Evolutionary conservation across 257 asterid genomes (phyloP).

Genomic region (Marsdenia floribunda): DNA sequence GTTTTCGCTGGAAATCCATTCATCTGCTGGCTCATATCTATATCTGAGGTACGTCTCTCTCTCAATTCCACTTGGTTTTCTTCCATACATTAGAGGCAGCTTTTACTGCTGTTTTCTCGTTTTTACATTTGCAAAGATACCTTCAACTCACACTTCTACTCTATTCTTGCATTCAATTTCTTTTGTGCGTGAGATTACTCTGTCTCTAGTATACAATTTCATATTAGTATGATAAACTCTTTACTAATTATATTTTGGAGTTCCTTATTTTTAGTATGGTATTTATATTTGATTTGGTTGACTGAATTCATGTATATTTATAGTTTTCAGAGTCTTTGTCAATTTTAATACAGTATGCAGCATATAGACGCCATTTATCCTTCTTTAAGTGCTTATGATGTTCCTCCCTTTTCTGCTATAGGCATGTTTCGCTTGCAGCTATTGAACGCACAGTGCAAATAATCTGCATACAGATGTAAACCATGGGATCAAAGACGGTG

Average conservation of each 20-base stretch:
- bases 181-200: neutral
- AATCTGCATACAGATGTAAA: neutral
- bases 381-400: neutral
- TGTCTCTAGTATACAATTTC: neutral
- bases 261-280: neutral
- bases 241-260: neutral
- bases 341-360: neutral
- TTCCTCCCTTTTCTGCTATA: neutral
- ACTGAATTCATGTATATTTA: neutral
- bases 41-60: neutral
- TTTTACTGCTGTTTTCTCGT: neutral
- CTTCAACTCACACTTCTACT: neutral
- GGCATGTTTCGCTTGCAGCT: neutral
- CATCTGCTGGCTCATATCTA: neutral
- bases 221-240: neutral
- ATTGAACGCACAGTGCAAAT: neutral
- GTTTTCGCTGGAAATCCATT: slow-evolving; percentile 5
- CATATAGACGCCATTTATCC: neutral
- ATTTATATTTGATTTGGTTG: neutral
- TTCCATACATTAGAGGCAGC: neutral
- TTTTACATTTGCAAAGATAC: neutral
- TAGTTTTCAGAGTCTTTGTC: neutral
- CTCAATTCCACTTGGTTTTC: neutral
- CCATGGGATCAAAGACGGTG: neutral
- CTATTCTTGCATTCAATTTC: neutral